Percentiles rank a stretch among this genome's conserved stretches.
Conservation (phyloP, 352 stramenopile species). For the Pythium aristosporum region DNA sequence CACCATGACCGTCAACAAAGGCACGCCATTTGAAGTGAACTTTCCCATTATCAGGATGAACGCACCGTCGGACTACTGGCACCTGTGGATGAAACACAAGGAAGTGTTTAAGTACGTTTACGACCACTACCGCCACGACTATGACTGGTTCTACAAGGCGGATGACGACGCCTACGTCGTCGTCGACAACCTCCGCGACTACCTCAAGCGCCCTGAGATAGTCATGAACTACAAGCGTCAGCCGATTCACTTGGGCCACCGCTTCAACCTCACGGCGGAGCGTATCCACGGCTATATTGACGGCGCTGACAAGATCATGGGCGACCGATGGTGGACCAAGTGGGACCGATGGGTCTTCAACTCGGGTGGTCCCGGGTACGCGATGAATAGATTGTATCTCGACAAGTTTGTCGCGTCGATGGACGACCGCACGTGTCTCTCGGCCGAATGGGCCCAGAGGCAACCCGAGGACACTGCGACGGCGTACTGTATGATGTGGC, state of each 20-base stretch:
- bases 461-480: conserved; percentile 76
- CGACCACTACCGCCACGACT: conserved; percentile 72
- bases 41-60: conserved; percentile 55
- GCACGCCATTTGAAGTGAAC: conserved; percentile 34
- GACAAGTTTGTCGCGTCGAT: conserved; percentile 65
- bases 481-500: conserved; percentile 87
- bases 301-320: conserved; percentile 59
- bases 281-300: conserved; percentile 36
- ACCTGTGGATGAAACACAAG: conserved; percentile 85
- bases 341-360: conserved; percentile 84
- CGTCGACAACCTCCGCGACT: conserved; percentile 72
- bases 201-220: conserved; percentile 65
- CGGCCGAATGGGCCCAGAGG: conserved; percentile 59
- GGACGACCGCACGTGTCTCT: conserved; percentile 57
- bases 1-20: conserved; percentile 36
- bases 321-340: conserved; percentile 48
- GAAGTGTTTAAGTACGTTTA: conserved; percentile 67
- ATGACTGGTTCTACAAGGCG: conserved; percentile 87
- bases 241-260: conserved; percentile 80
- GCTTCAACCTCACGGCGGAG: conserved; percentile 73
- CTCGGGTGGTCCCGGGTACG: conserved; percentile 71
- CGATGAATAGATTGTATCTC: conserved; percentile 78
- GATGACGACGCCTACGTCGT: conserved; percentile 85
- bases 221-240: conserved; percentile 47
- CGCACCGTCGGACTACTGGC: conserved; percentile 58